Evolutionary conservation across 192 early-diverging fungal genomes (phyloP), one percentile per base, ranked within the genome.

Genomic region (Globomyces pollinis-pini): DNA sequence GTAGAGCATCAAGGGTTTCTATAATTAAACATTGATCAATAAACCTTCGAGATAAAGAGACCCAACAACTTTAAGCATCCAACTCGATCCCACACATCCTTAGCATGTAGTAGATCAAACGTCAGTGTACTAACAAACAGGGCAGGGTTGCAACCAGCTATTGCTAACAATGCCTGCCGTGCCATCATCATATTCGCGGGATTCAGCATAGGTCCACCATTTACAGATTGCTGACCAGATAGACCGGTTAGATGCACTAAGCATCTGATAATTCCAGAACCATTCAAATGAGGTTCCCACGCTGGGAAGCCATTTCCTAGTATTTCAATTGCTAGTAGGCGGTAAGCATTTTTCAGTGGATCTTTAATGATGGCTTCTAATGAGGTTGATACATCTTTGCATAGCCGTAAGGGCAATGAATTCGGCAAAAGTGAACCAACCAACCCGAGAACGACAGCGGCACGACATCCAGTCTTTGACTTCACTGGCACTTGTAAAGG

Each of bases 241-340:
- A 80, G 57, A 1, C 76, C 77, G 15, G 74, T 75, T 30, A 83
- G 73, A 1, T 61, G 38, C 54, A 90, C 84, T 0, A 91, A 42
- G 0, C 75, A 80, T 2, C 78, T 66, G 0, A 91, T 63, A 1
- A 90, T 75, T 4, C 65, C 69, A 9, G 83, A 64, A 0, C 81
- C 76, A 56, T 89, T 88, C 31, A 89, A 75, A 61, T 84, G 84
- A 4, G 87, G 73, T 43, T 91, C 87, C 88, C 88, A 91, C 0
- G 69, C 67, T 31, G 71, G 38, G 68, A 89, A 91, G 3, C 89
- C 90, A 38, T 75, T 70, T 0, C 84, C 84, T 0, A 91, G 54
- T 2, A 93, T 45, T 50, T 91, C 88, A 38, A 91, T 77, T 0
- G 88, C 86, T 0, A 81, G 57, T 38, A 83, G 59, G 38, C 79